Conservation (phyloP, 306 rosid genomes). For the Rubus idaeus region DNA sequence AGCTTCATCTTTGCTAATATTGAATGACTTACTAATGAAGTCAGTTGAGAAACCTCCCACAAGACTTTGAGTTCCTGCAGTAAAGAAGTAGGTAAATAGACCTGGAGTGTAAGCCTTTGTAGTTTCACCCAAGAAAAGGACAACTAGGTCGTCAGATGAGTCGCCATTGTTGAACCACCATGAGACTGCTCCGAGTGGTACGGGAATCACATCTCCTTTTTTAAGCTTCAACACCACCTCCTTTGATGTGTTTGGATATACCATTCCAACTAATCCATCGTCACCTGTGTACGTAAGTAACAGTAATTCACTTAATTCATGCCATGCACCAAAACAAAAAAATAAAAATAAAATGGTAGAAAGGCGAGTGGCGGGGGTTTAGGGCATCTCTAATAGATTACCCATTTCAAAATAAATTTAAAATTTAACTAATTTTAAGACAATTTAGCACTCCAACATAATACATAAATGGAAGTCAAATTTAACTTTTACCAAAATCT, state of each 20-base stretch:
- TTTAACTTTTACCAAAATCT: too few relatives aligned
- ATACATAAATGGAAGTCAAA: too few relatives aligned
- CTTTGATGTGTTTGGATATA: slow-evolving; percentile 19
- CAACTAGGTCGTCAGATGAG: slow-evolving; percentile 26
- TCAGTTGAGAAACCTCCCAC: slow-evolving; percentile 47
- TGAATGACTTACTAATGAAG: slow-evolving; percentile 31
- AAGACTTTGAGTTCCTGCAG: slow-evolving; percentile 39
- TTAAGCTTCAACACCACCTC: slow-evolving; percentile 48
- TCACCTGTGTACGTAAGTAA: slow-evolving; percentile 33
- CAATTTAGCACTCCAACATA: too few relatives aligned
- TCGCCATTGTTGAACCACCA: slow-evolving; percentile 79
- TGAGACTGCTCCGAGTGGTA: slow-evolving; percentile 47
- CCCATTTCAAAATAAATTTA: too few relatives aligned
- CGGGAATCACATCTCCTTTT: slow-evolving; percentile 56
- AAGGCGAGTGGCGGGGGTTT: too few relatives aligned
- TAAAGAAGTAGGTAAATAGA: slow-evolving; percentile 43
- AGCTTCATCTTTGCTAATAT: slow-evolving; percentile 29
- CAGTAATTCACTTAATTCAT: neutral
- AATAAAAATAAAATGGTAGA: too few relatives aligned
- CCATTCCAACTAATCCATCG: slow-evolving; percentile 49
- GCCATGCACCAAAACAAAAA: neutral
- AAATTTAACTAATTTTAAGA: too few relatives aligned
- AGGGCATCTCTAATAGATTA: neutral
- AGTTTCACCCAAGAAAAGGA: slow-evolving; percentile 54
- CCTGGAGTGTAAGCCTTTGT: slow-evolving; percentile 43